Evolutionary conservation across 2,329 filamentous ascomycete genomes (phyloP), one percentile per base, ranked within the genome.

Genomic region (Ceratocystis diversiconidia): DNA sequence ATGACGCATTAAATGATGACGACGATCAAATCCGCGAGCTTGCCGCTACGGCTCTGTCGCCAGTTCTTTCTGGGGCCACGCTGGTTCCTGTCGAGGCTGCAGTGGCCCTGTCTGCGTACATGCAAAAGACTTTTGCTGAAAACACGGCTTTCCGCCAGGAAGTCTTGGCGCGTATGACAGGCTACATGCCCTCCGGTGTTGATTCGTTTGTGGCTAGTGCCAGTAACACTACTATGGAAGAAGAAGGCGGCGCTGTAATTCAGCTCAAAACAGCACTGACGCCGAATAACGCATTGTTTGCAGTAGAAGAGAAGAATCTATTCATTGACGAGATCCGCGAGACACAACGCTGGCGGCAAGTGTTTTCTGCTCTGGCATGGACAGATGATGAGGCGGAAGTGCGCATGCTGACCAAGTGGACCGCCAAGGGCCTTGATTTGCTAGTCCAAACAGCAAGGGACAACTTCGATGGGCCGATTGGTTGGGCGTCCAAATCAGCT

Each of bases 291-390:
- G 79, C 85, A 2, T 81, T 99, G 0, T 99, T 99, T 73, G 86
- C 83, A 0, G 81, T 90, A 65, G 94, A 99, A 75, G 92, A 95
- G 73, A 91, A 95, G 73, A 99, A 99, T 72, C 80, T 96, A n/a
- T 97, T 90, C 73, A 78, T 92, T 62, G 92, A 97, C 73, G 86
- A 91, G 70, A 83, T 90, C 5, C 80, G 85, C 61, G 92, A 96
- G 73, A 79, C 85, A 2, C 76, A 79, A 19, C 73, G 84, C n/a
- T 96, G 91, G 90, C 75, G 80, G 0, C 73, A 73, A 17, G 76
- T 83, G 2, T 75, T 88, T 36, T 66, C 48, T 32, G 75, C 43
- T 28, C 64, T 4, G 72, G 70, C 69, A 65, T 69, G 2, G 65
- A 70, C 61, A 12, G 48, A 28, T 0, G 72, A 71, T 7, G 65